Evolutionary conservation across 768 basidiomycete genomes (phyloP).

Genomic region (Pholiota conissans): DNA sequence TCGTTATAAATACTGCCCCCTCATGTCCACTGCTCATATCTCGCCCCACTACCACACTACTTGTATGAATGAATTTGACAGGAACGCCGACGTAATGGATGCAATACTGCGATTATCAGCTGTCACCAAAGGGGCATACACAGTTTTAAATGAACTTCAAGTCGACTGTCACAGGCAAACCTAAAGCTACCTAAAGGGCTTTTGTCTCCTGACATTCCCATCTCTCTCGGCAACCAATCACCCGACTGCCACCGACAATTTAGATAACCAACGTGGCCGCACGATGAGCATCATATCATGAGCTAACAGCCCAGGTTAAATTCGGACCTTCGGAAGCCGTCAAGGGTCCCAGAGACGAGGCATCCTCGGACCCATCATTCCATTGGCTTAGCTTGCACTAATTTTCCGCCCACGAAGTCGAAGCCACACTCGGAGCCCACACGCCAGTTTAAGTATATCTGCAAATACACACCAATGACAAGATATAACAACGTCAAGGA

Average conservation of each 20-base stretch:
- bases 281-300: conserved; percentile 6
- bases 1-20: not conserved
- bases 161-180: not conserved
- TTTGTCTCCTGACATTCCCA: not conserved
- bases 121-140: too few species aligned
- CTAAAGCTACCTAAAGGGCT: not conserved
- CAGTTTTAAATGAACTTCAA: conserved; percentile 8
- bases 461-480: not conserved
- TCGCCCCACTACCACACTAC: not conserved
- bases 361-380: not conserved
- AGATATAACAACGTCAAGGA: not conserved
- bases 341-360: not conserved
- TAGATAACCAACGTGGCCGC: conserved; percentile 18
- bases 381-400: not conserved
- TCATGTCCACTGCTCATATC: not conserved
- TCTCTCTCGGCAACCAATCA: conserved; percentile 17
- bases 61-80: conserved; percentile 1
- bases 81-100: not conserved
- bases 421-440: not conserved
- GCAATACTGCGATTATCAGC: not conserved
- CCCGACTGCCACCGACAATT: conserved; percentile 16
- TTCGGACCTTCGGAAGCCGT: conserved; percentile 10
- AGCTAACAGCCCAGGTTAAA: conserved; percentile 1
- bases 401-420: not conserved
- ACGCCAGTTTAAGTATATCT: not conserved